These are phyloP conservation scores for Thielaviopsis ethacetica DNA, from an alignment of 2,329 filamentous ascomycete genomes.

Conservation along the genomic window DNA sequence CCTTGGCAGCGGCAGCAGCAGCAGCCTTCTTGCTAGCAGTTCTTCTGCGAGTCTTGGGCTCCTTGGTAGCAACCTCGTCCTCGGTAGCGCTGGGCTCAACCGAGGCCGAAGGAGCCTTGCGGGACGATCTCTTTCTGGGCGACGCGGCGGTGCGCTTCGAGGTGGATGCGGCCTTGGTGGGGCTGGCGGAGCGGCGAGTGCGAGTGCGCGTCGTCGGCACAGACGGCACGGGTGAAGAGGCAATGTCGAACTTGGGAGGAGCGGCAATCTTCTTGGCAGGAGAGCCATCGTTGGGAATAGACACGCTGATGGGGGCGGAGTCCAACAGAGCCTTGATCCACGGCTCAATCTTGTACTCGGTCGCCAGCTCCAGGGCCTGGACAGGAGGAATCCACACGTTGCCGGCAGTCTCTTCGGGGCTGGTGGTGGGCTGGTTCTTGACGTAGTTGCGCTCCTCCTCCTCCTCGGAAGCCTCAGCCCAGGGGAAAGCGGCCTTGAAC, in stretches of 20 bases:
- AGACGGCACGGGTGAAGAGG: conserved; percentile 30
- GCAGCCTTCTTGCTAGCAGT: conserved; percentile 12
- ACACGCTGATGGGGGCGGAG: conserved; percentile 54
- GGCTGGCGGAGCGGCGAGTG: conserved; percentile 40
- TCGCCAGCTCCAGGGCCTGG: conserved; percentile 63
- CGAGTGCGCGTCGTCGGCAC: conserved; percentile 31
- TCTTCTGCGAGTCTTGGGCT: conserved; percentile 8
- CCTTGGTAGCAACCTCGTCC: conserved; percentile 5
- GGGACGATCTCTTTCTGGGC: conserved; percentile 8
- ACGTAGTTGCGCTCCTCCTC: conserved; percentile 66
- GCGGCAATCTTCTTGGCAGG: conserved; percentile 61
- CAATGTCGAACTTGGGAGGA: conserved; percentile 59
- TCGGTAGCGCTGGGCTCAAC: conserved; percentile 4
- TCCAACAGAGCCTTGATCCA: conserved; percentile 94
- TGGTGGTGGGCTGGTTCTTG: conserved; percentile 67
- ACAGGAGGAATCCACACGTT: conserved; percentile 90
- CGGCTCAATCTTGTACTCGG: conserved; percentile 68
- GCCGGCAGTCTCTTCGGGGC: conserved; percentile 80
- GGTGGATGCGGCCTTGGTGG: conserved; percentile 31
- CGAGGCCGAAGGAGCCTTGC: conserved; percentile 7
- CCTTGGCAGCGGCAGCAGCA: conserved; percentile 25
- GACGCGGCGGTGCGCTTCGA: conserved; percentile 28
- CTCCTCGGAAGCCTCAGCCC: conserved; percentile 56
- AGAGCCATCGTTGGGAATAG: conserved; percentile 40
- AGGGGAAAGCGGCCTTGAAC: conserved; percentile 83